Evolutionary conservation across 805 yeast species (phyloP), one percentile per base, ranked within the genome.

Genomic region (Danielozyma ontarioensis): DNA sequence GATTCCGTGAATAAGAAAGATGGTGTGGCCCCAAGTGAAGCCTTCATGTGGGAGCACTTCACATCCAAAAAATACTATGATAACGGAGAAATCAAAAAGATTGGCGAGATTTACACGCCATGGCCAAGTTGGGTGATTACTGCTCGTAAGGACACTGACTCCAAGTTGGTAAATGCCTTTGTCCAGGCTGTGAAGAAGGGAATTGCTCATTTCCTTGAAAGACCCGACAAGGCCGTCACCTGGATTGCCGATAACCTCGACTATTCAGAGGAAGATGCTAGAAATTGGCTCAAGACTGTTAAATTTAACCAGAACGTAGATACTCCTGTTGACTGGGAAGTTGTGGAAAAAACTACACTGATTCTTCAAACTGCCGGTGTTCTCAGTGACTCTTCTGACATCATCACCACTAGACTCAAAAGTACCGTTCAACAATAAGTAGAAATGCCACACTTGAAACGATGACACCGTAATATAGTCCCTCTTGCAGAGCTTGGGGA

Each of bases 1-100:
- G 85, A 77, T 41, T 78, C 88, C 2, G 97, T 88, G 25, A 86
- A 86, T 58, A 59, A 62, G 44, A 61, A 58, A 39, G 14, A 24
- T n/a, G 64, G 54, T 3, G 66, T 70, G 15, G 57, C 55, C 19
- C 53, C 68, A 14, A 68, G 80, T 23, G 96, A 88, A 51, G 94
- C 90, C 2, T 88, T 88, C 58, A 83, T 89, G 95, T 88, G 97
- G 97, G 97, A 88, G 51, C 74, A 83, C 58, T 88, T 88, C 65
- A 88, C 97, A 1, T 78, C 89, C 22, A 88, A 88, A 53, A 77
- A 76, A 53, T 88, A 84, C 62, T 86, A 83, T 55, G 96, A 85
- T 50, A 71, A 62, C 35, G 72, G 76, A 14, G 96, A 87, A 48
- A 80, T 89, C 59, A 85, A 83, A 59, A 67, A 74, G 45, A 78